phyloP scores from a whole-genome alignment of 805 yeast species.

The Saccharomycopsis javanensis region DNA sequence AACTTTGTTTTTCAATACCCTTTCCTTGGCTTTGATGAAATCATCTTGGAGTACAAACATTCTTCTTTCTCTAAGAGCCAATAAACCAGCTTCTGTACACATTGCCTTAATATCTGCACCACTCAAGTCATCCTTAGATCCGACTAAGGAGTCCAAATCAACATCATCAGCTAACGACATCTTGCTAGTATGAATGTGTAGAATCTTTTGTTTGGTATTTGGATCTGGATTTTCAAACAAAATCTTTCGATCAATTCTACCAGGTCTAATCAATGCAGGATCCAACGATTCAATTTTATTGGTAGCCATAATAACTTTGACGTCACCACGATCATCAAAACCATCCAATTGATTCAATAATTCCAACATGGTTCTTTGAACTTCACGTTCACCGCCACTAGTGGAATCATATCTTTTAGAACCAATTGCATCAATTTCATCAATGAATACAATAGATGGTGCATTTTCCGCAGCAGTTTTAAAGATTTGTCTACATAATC shows the following conservation, averaged over 20 bases:
- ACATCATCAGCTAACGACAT: constrained; percentile 95
- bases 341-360: constrained; percentile 92
- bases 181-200: constrained; percentile 87
- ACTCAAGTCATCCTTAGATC: constrained; percentile 92
- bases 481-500: constrained; percentile 87
- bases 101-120: constrained; percentile 98
- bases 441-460: constrained; percentile 96
- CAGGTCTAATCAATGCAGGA: constrained; percentile 93
- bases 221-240: constrained; percentile 96
- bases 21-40: constrained; percentile 65
- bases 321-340: constrained; percentile 86
- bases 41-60: constrained; percentile 97
- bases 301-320: constrained; percentile 96
- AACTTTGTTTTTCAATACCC: constrained; percentile 55
- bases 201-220: constrained; percentile 84
- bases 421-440: constrained; percentile 98
- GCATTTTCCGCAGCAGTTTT: constrained; percentile 96
- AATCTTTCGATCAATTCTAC: constrained; percentile 93
- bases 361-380: constrained; percentile 97
- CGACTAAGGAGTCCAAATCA: constrained; percentile 83
- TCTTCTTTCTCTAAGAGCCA: constrained; percentile 89
- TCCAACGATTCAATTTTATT: constrained; percentile 89
- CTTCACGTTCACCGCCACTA: constrained; percentile 89
- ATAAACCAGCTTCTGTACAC: constrained; percentile 96
- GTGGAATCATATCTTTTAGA: constrained; percentile 89